Evolutionary conservation across 352 stramenopile species (phyloP), one percentile per base, ranked within the genome.

Genomic region (Nothophytophthora sp.): DNA sequence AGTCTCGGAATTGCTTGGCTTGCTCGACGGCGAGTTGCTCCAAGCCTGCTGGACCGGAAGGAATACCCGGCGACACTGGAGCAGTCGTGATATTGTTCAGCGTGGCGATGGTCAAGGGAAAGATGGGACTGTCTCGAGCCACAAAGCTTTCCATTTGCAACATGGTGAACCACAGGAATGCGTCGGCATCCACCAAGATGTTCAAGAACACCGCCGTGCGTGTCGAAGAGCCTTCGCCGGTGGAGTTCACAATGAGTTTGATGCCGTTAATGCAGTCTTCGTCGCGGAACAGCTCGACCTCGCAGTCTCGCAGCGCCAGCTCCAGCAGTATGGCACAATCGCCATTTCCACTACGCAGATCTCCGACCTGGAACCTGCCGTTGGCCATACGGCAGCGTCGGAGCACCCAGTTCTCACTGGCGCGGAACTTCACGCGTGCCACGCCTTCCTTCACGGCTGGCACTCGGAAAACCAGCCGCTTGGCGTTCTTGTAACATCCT

Each of bases 121-220:
- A 85, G 24, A 27, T 43, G 0, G 51, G 13, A 16, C 70, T 79
- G 50, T 76, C 70, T 46, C 81, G 73, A 0, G 72, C 67, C 30
- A 90, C 43, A 1, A 44, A 67, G 8, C 67, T 70, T 50, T 90
- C 79, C 28, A 90, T 63, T 5, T 67, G 59, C 2, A 90, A 47
- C 30, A 87, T 45, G 9, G 66, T 53, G 34, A 81, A 88, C 79
- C 76, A 90, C 23, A 72, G 29, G 27, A 84, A 85, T 1, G 69
- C 50, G 22, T 90, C 74, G 20, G 45, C 34, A 22, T 86, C 76
- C 19, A 65, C 40, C 18, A 62, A 45, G 6, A 86, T 37, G 15
- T 73, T 83, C 53, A 86, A 35, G 44, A 70, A 70, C 20, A 87
- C 44, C 1, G 50, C 67, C n/a, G 67, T 61, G 7, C 50, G 45